Evolutionary conservation across 1,284 basidiomycete genomes (phyloP).

Genomic region (Erythrobasidium hasegawianum): DNA sequence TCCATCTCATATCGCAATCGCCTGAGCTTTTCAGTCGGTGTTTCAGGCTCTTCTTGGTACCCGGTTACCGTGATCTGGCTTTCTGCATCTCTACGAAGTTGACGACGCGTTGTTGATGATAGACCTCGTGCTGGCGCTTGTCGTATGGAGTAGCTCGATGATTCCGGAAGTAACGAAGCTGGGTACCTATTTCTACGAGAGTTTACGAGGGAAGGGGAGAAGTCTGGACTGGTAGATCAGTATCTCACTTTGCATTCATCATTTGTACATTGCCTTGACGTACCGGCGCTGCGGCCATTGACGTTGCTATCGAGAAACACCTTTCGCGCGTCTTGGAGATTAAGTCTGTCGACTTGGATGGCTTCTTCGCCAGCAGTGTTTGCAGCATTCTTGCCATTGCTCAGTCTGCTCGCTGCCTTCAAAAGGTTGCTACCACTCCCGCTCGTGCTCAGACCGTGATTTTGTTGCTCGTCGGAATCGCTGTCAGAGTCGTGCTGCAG

Average conservation of each 20-base stretch:
- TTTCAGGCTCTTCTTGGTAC: conserved; percentile 44
- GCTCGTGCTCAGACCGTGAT: conserved; percentile 12
- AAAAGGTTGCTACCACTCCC: conserved; percentile 25
- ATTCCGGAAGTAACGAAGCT: conserved; percentile 17
- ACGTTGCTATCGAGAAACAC: conserved; percentile 8
- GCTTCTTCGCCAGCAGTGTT: conserved; percentile 25
- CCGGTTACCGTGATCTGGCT: not conserved
- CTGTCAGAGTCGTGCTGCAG: conserved; percentile 42
- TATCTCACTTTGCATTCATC: not conserved
- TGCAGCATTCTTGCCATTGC: conserved; percentile 8
- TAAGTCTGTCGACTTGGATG: conserved; percentile 34
- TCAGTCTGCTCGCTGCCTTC: conserved; percentile 22
- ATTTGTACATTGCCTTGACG: not conserved
- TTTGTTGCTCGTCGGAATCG: conserved; percentile 31
- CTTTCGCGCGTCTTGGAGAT: conserved; percentile 19
- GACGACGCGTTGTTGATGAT: conserved; percentile 20
- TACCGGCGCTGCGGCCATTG: conserved; percentile 1
- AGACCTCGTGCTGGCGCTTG: conserved; percentile 14
- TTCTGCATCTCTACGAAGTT: not conserved
- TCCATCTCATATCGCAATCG: conserved; percentile 52
- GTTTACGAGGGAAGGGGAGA: too few relatives aligned
- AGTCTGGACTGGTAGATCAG: not conserved
- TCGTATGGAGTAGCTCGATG: conserved; percentile 18
- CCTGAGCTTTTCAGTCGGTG: conserved; percentile 50
- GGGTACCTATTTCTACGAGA: not conserved